Percentiles rank a stretch among this genome's conserved stretches.
Conservation (phyloP, 164 flowering plant species). For the Protea cynaroides region DNA sequence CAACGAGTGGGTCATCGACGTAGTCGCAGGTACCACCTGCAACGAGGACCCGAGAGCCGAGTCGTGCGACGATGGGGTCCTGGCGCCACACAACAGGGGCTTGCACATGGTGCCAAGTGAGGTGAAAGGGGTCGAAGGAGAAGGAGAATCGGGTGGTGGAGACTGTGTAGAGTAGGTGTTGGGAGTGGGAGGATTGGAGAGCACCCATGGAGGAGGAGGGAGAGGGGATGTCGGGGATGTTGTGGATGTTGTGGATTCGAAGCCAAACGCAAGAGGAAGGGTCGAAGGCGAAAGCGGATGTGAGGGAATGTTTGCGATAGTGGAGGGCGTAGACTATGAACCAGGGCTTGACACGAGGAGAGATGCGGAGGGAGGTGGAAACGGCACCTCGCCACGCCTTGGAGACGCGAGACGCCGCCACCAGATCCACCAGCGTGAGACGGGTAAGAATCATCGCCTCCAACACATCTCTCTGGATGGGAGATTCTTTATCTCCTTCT, state of each 20-base stretch:
- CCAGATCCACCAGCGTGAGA: constrained; percentile 55
- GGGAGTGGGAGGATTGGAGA: constrained; percentile 48
- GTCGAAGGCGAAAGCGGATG: constrained; percentile 47
- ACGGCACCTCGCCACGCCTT: constrained; percentile 53
- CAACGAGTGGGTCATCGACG: too few species aligned
- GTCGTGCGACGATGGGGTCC: constrained; percentile 63
- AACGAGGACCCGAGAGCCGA: constrained; percentile 44
- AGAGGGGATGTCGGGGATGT: constrained; percentile 1
- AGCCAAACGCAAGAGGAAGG: constrained; percentile 53
- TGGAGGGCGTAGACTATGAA: constrained; percentile 48
- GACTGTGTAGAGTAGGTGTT: constrained; percentile 41
- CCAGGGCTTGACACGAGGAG: constrained; percentile 56
- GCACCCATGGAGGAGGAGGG: constrained; percentile 13
- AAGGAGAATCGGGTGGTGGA: constrained; percentile 36
- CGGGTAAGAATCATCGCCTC: constrained; percentile 39
- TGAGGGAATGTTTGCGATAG: constrained; percentile 19
- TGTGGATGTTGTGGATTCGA: constrained; percentile 14
- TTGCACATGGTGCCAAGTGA: constrained; percentile 38
- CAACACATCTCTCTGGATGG: constrained; percentile 51
- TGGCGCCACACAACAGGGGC: constrained; percentile 49
- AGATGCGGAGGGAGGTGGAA: constrained; percentile 31
- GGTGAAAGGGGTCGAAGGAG: constrained; percentile 49
- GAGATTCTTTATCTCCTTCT: constrained; percentile 11
- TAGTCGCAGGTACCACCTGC: too few species aligned
- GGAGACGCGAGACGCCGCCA: constrained; percentile 50